Conservation (phyloP, 345 rosid genomes). For the Brassica nigra region DNA sequence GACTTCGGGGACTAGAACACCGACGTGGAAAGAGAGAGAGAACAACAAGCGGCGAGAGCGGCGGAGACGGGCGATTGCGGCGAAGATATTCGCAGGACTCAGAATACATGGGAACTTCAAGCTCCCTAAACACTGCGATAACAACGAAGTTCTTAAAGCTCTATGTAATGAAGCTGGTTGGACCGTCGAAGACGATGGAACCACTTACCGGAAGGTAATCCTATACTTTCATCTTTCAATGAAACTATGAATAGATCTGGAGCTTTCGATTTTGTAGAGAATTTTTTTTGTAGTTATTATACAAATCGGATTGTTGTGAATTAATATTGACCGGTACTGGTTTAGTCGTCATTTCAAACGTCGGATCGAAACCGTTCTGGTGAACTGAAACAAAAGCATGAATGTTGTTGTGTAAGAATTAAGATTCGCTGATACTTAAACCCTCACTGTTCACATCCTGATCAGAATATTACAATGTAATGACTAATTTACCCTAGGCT, state of each 20-base stretch:
- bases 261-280: neutral
- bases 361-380: conserved; percentile 37
- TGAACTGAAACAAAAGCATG: conserved; percentile 35
- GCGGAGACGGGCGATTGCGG: conserved; percentile 89
- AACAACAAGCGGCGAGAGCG: conserved; percentile 94
- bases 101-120: conserved; percentile 89
- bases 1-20: conserved; percentile 93
- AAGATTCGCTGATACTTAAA: conserved; percentile 39
- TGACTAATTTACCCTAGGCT: conserved; percentile 8
- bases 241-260: conserved; percentile 36
- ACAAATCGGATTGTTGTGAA: conserved; percentile 30
- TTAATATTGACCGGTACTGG: conserved; percentile 17
- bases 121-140: conserved; percentile 98
- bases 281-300: neutral
- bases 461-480: neutral
- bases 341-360: conserved; percentile 19
- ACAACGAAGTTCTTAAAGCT: conserved; percentile 96
- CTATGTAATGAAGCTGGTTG: conserved; percentile 95
- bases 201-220: conserved; percentile 89
- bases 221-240: neutral
- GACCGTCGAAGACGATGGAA: conserved; percentile 96
- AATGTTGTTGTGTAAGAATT: conserved; percentile 17
- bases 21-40: conserved; percentile 99
- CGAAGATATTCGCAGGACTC: conserved; percentile 88
- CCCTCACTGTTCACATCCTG: conserved; percentile 34